Evolutionary conservation across 1,284 basidiomycete species (phyloP).

Genomic region (Austroboletus novae-zelandiae): DNA sequence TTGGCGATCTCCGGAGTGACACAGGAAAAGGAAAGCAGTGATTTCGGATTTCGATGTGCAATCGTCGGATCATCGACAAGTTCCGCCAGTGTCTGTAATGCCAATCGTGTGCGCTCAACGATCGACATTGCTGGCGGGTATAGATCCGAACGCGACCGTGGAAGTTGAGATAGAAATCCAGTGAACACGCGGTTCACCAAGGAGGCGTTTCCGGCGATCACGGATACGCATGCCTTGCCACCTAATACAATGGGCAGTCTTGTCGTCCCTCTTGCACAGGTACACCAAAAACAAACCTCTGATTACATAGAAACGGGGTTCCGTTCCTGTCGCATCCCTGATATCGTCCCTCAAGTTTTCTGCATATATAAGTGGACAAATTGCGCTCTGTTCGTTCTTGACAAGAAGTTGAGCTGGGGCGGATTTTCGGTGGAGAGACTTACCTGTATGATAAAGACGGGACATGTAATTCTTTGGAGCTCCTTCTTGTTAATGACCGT

Average conservation of each 20-base stretch:
- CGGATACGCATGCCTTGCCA: constrained; percentile 23
- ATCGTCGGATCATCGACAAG: constrained; percentile 49
- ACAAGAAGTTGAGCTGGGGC: constrained; percentile 3
- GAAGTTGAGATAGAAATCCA: constrained; percentile 58
- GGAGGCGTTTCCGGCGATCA: constrained; percentile 48
- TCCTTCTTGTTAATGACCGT: constrained; percentile 47
- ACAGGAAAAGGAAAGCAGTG: constrained; percentile 68
- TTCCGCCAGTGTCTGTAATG: constrained; percentile 51
- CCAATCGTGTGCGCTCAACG: constrained; percentile 49
- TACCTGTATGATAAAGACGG: constrained; percentile 73
- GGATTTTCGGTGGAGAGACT: background rate
- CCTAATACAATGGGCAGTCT: constrained; percentile 13
- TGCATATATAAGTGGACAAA: constrained; percentile 56
- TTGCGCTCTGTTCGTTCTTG: constrained; percentile 59
- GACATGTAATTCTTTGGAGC: constrained; percentile 53
- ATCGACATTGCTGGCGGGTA: constrained; percentile 33
- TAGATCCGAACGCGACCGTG: constrained; percentile 48
- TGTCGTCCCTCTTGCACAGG: background rate
- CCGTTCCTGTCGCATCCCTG: constrained; percentile 44
- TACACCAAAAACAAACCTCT: constrained; percentile 46
- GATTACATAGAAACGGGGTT: constrained; percentile 56
- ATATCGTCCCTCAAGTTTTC: constrained; percentile 50
- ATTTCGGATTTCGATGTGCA: constrained; percentile 51
- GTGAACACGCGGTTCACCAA: constrained; percentile 63
- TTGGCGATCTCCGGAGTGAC: constrained; percentile 49